Conservation (phyloP, 495 filamentous ascomycete species). For the Penicillium odoratum region DNA sequence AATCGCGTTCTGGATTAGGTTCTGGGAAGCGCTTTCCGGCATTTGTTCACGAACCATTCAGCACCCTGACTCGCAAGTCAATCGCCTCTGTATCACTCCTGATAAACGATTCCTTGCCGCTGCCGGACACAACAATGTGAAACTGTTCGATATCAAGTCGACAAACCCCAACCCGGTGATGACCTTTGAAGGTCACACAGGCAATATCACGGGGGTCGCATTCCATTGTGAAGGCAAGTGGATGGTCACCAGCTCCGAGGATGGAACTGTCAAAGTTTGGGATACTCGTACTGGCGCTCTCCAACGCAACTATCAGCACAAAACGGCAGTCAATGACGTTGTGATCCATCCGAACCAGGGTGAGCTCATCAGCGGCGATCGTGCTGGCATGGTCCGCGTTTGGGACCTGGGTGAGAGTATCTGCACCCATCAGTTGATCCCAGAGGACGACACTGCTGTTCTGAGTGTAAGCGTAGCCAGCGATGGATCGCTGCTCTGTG, state of each 20-base stretch:
- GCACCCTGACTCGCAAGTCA: conserved; percentile 96
- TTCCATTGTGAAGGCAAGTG: conserved; percentile 99
- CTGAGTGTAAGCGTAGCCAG: conserved; percentile 93
- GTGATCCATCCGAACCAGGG: conserved; percentile 99
- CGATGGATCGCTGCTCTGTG: conserved; percentile 91
- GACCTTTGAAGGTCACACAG: conserved; percentile 92
- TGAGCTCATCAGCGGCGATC: conserved; percentile 94
- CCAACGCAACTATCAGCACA: conserved; percentile 90
- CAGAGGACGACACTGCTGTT: conserved; percentile 91
- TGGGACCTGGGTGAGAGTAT: conserved; percentile 98
- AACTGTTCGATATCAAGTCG: conserved; percentile 96
- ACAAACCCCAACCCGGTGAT: conserved; percentile 90
- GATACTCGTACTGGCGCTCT: conserved; percentile 86
- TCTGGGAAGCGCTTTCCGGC: conserved; percentile 97
- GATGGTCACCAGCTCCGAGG: conserved; percentile 99
- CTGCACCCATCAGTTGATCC: conserved; percentile 93
- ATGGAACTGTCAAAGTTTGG: conserved; percentile 98
- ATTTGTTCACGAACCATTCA: conserved; percentile 98
- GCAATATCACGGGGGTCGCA: conserved; percentile 92
- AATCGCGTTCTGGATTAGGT: conserved; percentile 50
- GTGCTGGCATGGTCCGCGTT: conserved; percentile 86
- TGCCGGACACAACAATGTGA: conserved; percentile 90
- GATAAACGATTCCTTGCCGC: conserved; percentile 96
- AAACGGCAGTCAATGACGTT: conserved; percentile 81
- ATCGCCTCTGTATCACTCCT: conserved; percentile 95